phyloP scores from a whole-genome alignment of 2,329 filamentous ascomycete species.

The Penicillium digitatum region DNA sequence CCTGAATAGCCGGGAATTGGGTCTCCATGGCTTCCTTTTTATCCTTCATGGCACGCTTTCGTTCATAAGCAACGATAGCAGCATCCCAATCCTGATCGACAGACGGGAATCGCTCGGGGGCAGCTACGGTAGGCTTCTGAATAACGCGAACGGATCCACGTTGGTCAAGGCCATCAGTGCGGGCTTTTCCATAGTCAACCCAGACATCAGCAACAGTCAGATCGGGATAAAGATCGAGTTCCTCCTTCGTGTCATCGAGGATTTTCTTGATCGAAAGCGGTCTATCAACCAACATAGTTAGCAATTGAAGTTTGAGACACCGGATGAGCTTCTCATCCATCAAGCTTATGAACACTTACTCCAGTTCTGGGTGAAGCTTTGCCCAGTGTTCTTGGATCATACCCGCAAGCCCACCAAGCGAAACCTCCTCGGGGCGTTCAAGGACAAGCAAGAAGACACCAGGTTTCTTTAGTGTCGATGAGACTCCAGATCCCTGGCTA shows the following conservation, averaged over 20 bases:
- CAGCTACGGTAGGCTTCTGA: constrained; percentile 27
- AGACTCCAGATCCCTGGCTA: constrained; percentile 6
- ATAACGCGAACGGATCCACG: constrained; percentile 33
- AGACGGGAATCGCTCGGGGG: constrained; percentile 31
- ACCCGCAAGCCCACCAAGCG: constrained; percentile 28
- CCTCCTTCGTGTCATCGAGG: constrained; percentile 34
- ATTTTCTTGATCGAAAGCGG: constrained; percentile 37
- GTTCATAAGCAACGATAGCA: constrained; percentile 16
- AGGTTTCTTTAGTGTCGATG: constrained; percentile 15
- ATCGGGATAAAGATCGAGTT: constrained; percentile 31
- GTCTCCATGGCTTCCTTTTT: constrained; percentile 13
- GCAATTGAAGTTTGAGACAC: background rate
- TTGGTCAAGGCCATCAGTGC: constrained; percentile 36
- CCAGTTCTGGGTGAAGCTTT: constrained; percentile 30
- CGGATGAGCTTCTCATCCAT: background rate
- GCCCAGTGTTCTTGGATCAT: constrained; percentile 35
- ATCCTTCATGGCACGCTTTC: constrained; percentile 14
- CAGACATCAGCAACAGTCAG: constrained; percentile 40
- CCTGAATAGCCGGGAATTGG: constrained; percentile 11
- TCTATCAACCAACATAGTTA: constrained; percentile 20
- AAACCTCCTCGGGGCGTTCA: constrained; percentile 30
- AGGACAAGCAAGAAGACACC: constrained; percentile 33
- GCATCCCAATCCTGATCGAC: constrained; percentile 37
- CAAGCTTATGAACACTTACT: constrained; percentile 26
- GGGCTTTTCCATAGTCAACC: constrained; percentile 36